A percentile compares a stretch with the other conserved stretches of the same genome.
Conservation (phyloP, 2,329 filamentous ascomycete genomes). For the Sarocladiaceae sp. region DNA sequence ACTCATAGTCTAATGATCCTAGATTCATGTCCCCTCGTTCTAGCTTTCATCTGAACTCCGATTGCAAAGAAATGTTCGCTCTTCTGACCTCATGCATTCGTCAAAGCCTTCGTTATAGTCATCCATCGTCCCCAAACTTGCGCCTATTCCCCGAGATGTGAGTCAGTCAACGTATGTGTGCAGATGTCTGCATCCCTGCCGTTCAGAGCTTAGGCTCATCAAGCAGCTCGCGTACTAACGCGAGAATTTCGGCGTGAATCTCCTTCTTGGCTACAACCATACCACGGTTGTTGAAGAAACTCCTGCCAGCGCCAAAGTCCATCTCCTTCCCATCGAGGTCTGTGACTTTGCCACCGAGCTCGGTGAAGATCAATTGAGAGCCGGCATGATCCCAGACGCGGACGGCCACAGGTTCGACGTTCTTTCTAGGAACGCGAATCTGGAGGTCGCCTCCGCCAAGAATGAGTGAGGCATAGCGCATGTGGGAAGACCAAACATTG, state of each 20-base stretch:
- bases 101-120: neutral
- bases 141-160: neutral
- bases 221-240: slow-evolving; percentile 17
- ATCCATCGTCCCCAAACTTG: neutral
- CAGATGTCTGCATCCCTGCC: neutral
- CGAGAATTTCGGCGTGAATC: slow-evolving; percentile 37
- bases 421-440: slow-evolving; percentile 23
- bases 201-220: slow-evolving; percentile 4
- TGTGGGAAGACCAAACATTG: slow-evolving; percentile 35
- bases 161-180: neutral
- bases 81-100: neutral
- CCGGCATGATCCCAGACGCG: slow-evolving; percentile 53
- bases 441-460: slow-evolving; percentile 31
- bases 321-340: slow-evolving; percentile 36
- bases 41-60: neutral
- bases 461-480: slow-evolving; percentile 33
- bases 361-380: slow-evolving; percentile 52
- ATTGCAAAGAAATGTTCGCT: no score
- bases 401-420: slow-evolving; percentile 16
- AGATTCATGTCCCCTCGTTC: neutral
- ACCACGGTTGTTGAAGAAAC: slow-evolving; percentile 28
- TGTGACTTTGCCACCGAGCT: slow-evolving; percentile 49
- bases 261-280: slow-evolving; percentile 39
- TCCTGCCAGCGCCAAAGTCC: slow-evolving; percentile 31
- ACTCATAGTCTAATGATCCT: no score